Evolutionary conservation across 2,329 filamentous ascomycete genomes (phyloP).

Genomic region (Fusarium kyushuense): DNA sequence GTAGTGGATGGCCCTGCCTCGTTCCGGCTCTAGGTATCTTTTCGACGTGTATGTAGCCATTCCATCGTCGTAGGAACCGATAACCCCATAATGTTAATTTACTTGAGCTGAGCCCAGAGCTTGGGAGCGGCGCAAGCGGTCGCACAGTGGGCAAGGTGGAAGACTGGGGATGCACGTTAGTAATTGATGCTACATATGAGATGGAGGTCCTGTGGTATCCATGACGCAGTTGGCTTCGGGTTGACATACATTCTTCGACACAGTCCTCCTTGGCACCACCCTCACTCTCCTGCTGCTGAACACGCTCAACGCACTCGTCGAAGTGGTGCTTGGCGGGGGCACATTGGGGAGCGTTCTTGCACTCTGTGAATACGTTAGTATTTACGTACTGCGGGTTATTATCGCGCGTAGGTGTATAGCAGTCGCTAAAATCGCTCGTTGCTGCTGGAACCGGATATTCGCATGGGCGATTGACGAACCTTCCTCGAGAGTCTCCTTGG

Average conservation of each 20-base stretch:
- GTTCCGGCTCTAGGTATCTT: slow-evolving; percentile 43
- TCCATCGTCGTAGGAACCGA: slow-evolving; percentile 41
- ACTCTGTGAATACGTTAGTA: slow-evolving; percentile 71
- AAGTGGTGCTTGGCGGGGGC: slow-evolving; percentile 95
- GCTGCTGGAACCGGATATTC: slow-evolving; percentile 4
- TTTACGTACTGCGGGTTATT: slow-evolving; percentile 15
- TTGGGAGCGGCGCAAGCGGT: slow-evolving; percentile 93
- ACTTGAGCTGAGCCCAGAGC: slow-evolving; percentile 94
- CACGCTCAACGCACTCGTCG: slow-evolving; percentile 97
- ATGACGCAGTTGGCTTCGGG: slow-evolving; percentile 17
- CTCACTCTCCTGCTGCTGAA: slow-evolving; percentile 72
- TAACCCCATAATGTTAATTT: slow-evolving; percentile 57
- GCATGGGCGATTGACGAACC: slow-evolving; percentile 70
- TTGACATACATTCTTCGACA: slow-evolving; percentile 91
- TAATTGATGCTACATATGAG: background rate
- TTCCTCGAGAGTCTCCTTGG: slow-evolving; percentile 90
- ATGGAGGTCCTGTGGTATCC: slow-evolving; percentile 8
- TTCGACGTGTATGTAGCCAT: slow-evolving; percentile 44
- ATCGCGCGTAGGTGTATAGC: slow-evolving; percentile 26
- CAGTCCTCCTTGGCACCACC: slow-evolving; percentile 90
- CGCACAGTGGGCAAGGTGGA: slow-evolving; percentile 98
- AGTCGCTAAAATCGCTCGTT: slow-evolving; percentile 40
- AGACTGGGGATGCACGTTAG: slow-evolving; percentile 71
- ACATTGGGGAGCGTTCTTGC: slow-evolving; percentile 87
- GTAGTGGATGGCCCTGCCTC: slow-evolving; percentile 33